Evolutionary conservation across 2,329 filamentous ascomycete genomes (phyloP), one percentile per base, ranked within the genome.

Genomic region (Fusarium mundagurra): DNA sequence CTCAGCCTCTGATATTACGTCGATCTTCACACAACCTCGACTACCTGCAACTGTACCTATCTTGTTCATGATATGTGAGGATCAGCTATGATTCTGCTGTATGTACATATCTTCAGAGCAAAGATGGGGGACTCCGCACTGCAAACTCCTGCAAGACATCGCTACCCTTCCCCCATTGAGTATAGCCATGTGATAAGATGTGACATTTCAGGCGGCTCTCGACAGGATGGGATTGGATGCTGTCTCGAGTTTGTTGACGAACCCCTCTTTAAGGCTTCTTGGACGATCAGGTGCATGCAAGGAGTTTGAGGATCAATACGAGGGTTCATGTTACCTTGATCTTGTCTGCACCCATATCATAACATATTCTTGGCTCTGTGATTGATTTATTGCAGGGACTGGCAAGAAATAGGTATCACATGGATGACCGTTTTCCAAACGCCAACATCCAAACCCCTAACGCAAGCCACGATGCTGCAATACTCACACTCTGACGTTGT

Each of bases 121-220:
- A 64, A 47, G 58, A 64, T 57, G 43, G 54, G 29, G 53, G 39
- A 55, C 71, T 69, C 72, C 72, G 68, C 72, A 66, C 33, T 55
- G 53, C 67, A 71, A 60, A 66, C 53, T 60, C 45, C 67, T 70
- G 60, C 64, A 69, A 72, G 55, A 65, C 69, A 73, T 75, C 50
- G 54, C 57, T 44, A 69, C 44, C 61, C 48, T 69, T 65, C 68
- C 72, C 66, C 53, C 61, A 43, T 74, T 68, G 60, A 74, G 72
- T 69, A 41, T 74, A 72, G 72, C 68, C 72, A 72, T 74, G 72
- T 74, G 72, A 74, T 62, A 31, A 61, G 55, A 75, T 72, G 68
- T 75, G 72, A 75, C 72, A 68, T 61, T 66, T 61, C 50, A 60
- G 33, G 72, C 68, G 71, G 59, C 61, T 75, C 53, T 57, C 44